Evolutionary conservation across 352 stramenopile genomes (phyloP).

Genomic region (Globisporangium viniferum): DNA sequence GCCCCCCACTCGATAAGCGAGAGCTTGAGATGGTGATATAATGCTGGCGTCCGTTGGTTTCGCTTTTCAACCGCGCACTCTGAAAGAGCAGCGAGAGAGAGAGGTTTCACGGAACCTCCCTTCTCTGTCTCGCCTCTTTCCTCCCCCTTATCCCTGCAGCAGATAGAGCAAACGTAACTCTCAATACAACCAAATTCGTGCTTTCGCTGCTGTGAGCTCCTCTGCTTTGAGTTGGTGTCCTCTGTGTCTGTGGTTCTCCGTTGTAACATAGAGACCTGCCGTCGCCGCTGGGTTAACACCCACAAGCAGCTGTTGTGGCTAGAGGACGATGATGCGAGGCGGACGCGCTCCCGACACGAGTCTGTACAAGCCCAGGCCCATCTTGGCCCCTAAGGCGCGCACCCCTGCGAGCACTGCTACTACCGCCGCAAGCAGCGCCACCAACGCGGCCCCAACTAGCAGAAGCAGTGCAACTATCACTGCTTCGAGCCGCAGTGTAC

Average conservation of each 20-base stretch:
- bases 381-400: slow-evolving; percentile 6
- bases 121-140: not conserved
- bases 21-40: not conserved
- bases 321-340: slow-evolving; percentile 3
- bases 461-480: not conserved
- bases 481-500: not conserved
- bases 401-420: not conserved
- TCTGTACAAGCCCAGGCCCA: slow-evolving; percentile 9
- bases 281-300: no score
- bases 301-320: no score
- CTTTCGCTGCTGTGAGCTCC: not conserved
- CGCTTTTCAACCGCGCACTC: not conserved
- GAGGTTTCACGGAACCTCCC: not conserved
- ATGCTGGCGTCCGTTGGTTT: not conserved
- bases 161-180: not conserved
- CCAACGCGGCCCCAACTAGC: no score
- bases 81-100: not conserved
- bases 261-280: not conserved
- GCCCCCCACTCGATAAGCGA: not conserved
- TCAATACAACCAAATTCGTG: not conserved
- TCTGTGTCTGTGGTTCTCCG: not conserved
- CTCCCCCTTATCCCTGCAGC: not conserved
- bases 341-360: slow-evolving; percentile 10
- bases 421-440: not conserved
- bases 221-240: not conserved